Conservation (phyloP, 2,329 filamentous ascomycete species). For the Coniochaeta pulveracea region DNA sequence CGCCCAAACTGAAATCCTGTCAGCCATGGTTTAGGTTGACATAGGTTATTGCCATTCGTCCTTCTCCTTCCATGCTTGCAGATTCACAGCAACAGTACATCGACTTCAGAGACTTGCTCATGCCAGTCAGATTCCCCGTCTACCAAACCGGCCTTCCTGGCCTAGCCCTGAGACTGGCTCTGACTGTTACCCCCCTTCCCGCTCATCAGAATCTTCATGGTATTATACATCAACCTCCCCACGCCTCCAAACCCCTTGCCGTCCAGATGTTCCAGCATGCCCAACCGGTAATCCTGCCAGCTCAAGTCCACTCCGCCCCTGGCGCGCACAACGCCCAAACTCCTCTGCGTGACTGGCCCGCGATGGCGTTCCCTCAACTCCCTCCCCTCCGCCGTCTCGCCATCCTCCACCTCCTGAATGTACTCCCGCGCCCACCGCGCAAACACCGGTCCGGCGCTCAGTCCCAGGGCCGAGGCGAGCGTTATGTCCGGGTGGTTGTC, state of each 20-base stretch:
- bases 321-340: constrained; percentile 48
- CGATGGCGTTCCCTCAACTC: constrained; percentile 40
- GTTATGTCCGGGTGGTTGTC: constrained; percentile 33
- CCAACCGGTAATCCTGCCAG: constrained; percentile 66
- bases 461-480: constrained; percentile 39
- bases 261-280: constrained; percentile 59
- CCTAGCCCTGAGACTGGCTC: no score
- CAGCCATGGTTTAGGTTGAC: no score
- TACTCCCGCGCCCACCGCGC: constrained; percentile 43
- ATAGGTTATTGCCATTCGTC: no score
- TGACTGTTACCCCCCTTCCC: no score
- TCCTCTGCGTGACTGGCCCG: constrained; percentile 59
- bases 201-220: constrained; percentile 67
- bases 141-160: no score
- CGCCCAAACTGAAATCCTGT: no score
- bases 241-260: constrained; percentile 53
- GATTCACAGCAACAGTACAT: no score
- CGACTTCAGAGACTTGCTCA: no score
- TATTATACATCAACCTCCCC: constrained; percentile 64
- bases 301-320: constrained; percentile 54
- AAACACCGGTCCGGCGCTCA: constrained; percentile 48
- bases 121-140: no score
- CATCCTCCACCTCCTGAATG: constrained; percentile 46
- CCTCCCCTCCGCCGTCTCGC: constrained; percentile 27
- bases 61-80: no score